Base-by-base conservation (phyloP, 371 early-diverging fungal species). In the Lichtheimia hyalospora region DNA sequence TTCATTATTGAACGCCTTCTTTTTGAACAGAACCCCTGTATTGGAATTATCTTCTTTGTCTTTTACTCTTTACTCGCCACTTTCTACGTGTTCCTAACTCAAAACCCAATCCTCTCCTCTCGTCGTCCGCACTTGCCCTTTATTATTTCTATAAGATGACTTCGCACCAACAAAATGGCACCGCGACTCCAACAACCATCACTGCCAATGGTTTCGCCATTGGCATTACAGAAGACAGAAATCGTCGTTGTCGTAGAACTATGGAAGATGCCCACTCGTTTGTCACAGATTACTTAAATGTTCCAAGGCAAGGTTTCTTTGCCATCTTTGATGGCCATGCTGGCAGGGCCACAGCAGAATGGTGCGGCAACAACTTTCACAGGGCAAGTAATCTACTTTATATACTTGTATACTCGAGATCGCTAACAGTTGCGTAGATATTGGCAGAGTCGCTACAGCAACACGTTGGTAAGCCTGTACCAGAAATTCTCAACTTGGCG, bases 281-380 rank as follows among this genome's bases (percentile, higher is more conserved):
- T 70, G 71, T 89, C 51, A 87, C 92, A 61, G 85, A 93, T 73
- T 98, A 89, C 73, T 86, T 82, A 52, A 85, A 85, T 56, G 81
- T 91, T 58, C 70, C 81, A 52, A 91, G 92, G 46, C 94, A 93
- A 74, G 91, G 92, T 7, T 95, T 91, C 66, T 95, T 97, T 85
- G 98, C 95, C 50, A 88, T 98, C 52, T 98, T 91, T 73, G 98
- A 98, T 66, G 98, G 98, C n/a, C 98, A 98, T 74, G 97, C 97
- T 5, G 98, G 98, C 14, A 91, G 91, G 70, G 83, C 87, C 39
- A 96, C 97, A 10, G 98, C 98, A 15, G 95, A 96, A 63, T 96
- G 92, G 93, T 97, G 97, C 71, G 98, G 97, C 16, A 76, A 79
- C 16, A 84, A 97, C 68, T 84, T 97, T 64, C 94, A 95, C 66